A percentile compares a stretch with the other conserved stretches of the same genome.
phyloP scores from a whole-genome alignment of 805 yeast genomes.

The Yamadazyma takamatsuzukensis region DNA sequence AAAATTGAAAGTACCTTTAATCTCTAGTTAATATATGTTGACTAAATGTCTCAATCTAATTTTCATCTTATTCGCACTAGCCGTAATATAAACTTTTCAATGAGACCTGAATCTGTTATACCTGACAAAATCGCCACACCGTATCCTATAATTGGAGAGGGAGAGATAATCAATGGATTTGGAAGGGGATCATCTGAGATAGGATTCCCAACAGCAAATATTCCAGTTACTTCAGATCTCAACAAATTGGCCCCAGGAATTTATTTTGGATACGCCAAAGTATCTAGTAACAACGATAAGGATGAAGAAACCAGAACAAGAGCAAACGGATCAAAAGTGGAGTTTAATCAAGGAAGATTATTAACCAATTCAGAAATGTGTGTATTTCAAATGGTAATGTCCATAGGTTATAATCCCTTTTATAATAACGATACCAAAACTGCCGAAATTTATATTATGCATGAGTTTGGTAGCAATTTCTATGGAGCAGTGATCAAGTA shows the following conservation, averaged over 20 bases:
- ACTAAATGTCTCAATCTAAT: too few species aligned
- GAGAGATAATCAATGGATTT: conserved; percentile 72
- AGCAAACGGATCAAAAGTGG: conserved; percentile 22
- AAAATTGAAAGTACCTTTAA: too few species aligned
- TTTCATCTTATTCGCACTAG: background rate
- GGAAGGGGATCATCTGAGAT: conserved; percentile 94
- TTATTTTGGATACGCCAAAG: conserved; percentile 75
- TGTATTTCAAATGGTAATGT: conserved; percentile 85
- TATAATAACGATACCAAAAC: conserved; percentile 76
- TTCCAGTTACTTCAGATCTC: conserved; percentile 54
- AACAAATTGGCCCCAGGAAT: conserved; percentile 66
- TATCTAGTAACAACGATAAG: conserved; percentile 15
- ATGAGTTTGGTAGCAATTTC: conserved; percentile 61
- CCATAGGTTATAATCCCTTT: conserved; percentile 94
- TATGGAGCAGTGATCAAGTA: conserved; percentile 79
- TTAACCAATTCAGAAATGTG: conserved; percentile 42
- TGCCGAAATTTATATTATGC: conserved; percentile 84
- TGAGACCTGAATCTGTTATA: conserved; percentile 1
- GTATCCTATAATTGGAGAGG: conserved; percentile 38
- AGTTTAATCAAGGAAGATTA: conserved; percentile 58
- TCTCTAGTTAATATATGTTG: too few species aligned
- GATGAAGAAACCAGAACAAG: conserved; percentile 17
- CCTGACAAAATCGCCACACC: conserved; percentile 36
- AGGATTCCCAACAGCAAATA: conserved; percentile 94
- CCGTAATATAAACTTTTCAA: background rate